A percentile compares a stretch with the other conserved stretches of the same genome.
These are phyloP conservation scores for Colletotrichum sp. DNA, from an alignment of 2,329 filamentous ascomycete genomes.

Conservation along the genomic window DNA sequence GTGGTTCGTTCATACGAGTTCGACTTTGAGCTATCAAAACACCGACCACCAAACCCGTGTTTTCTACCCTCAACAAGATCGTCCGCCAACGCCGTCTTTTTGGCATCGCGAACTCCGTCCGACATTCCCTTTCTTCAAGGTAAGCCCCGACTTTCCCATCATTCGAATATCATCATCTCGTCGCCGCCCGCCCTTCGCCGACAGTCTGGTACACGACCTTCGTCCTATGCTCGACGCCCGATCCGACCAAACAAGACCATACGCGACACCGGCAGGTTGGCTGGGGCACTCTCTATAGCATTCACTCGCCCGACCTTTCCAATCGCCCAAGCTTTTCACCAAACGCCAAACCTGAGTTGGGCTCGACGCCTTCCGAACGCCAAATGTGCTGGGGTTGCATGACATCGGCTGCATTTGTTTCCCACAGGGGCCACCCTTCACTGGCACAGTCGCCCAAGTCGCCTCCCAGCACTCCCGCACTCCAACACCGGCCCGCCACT, in stretches of 20 bases:
- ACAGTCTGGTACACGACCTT: constrained; percentile 7
- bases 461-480: not conserved
- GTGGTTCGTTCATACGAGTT: not conserved
- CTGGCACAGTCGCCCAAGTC: not conserved
- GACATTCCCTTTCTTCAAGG: constrained; percentile 2
- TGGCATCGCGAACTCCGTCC: not conserved
- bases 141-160: not conserved
- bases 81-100: not conserved
- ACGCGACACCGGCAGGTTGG: not conserved
- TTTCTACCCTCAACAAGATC: not conserved
- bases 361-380: not conserved
- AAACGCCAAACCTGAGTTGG: not conserved
- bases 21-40: not conserved
- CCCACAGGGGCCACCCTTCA: constrained; percentile 1
- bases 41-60: not conserved
- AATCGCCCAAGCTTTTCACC: not conserved
- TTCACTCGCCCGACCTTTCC: not conserved
- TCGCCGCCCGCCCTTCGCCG: not conserved
- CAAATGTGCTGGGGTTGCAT: not conserved
- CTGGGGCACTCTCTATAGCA: not conserved
- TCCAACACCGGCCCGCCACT: constrained; percentile 9
- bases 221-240: not conserved
- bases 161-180: not conserved
- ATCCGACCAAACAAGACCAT: not conserved
- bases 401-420: not conserved